Evolutionary conservation across 257 asterid genomes (phyloP).

Genomic region (Solanum sejunctum): DNA sequence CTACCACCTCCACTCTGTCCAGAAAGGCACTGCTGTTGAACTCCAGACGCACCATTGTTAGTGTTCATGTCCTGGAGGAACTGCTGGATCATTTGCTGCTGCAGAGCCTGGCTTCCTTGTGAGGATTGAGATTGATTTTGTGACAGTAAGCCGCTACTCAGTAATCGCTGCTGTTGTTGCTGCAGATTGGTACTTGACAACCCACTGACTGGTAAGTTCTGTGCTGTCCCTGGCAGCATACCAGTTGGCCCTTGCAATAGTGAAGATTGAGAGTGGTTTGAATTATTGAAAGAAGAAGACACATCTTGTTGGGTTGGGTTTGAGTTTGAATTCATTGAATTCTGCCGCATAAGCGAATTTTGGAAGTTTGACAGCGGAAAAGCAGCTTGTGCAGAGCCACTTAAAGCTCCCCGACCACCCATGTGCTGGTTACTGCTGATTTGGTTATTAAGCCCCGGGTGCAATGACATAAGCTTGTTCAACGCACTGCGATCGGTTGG

Average conservation of each 20-base stretch:
- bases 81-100: constrained; percentile 75
- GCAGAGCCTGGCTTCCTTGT: constrained; percentile 44
- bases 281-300: constrained; percentile 34
- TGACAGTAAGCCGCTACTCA: constrained; percentile 21
- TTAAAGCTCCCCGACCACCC: constrained; percentile 40
- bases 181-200: constrained; percentile 20
- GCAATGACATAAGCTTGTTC: constrained; percentile 49
- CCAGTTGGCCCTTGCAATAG: constrained; percentile 32
- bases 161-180: constrained; percentile 16
- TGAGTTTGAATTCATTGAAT: constrained; percentile 50
- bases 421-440: constrained; percentile 40
- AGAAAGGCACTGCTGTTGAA: constrained; percentile 19
- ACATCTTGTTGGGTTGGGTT: constrained; percentile 37
- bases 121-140: constrained; percentile 35
- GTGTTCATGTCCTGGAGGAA: constrained; percentile 46
- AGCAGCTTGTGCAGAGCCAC: constrained; percentile 71
- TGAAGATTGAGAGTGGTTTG: constrained; percentile 29
- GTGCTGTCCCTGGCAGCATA: constrained; percentile 23
- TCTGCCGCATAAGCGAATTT: constrained; percentile 61
- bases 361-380: constrained; percentile 59
- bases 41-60: constrained; percentile 23
- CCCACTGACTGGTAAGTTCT: constrained; percentile 21
- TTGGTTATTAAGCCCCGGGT: constrained; percentile 39
- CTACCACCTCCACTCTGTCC: constrained; percentile 32
- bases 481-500: constrained; percentile 41